Percentiles rank a stretch among this genome's conserved stretches.
Evolutionary conservation across 345 rosid genomes (phyloP).

Genomic region (Balakata baccata): DNA sequence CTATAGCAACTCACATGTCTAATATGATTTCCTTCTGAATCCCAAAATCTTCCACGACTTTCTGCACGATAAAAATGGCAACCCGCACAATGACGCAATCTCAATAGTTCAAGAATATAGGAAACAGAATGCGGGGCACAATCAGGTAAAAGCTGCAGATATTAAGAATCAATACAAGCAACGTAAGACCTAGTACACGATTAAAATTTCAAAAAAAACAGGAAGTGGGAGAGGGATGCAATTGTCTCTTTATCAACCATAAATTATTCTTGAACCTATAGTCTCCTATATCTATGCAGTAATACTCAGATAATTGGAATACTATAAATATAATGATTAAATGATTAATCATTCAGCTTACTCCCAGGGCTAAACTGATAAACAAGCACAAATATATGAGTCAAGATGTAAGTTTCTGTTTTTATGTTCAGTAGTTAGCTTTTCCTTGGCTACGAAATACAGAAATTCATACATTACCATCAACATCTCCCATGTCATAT

Average conservation of each 20-base stretch:
- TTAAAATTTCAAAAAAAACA: neutral
- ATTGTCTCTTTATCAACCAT: neutral
- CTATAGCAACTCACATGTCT: slow-evolving; percentile 43
- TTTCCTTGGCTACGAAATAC: neutral
- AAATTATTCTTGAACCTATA: neutral
- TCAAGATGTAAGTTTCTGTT: neutral
- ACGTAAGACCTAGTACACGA: neutral
- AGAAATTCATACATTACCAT: neutral
- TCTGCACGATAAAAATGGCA: slow-evolving; percentile 93
- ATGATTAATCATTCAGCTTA: neutral
- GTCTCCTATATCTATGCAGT: too few species aligned
- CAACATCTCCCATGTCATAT: neutral
- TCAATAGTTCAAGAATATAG: slow-evolving; percentile 70
- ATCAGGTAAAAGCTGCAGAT: slow-evolving; percentile 82
- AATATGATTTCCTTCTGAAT: slow-evolving; percentile 70
- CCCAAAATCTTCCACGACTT: slow-evolving; percentile 70
- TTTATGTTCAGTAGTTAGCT: neutral
- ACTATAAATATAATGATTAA: neutral
- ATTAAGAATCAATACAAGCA: neutral
- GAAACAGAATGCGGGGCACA: slow-evolving; percentile 82
- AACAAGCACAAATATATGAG: neutral
- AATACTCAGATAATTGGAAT: neutral
- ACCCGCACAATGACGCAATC: slow-evolving; percentile 67
- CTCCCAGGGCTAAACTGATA: neutral
- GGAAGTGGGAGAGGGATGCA: neutral